Evolutionary conservation across 257 asterid genomes (phyloP).

Genomic region (Nicotiana knightiana): DNA sequence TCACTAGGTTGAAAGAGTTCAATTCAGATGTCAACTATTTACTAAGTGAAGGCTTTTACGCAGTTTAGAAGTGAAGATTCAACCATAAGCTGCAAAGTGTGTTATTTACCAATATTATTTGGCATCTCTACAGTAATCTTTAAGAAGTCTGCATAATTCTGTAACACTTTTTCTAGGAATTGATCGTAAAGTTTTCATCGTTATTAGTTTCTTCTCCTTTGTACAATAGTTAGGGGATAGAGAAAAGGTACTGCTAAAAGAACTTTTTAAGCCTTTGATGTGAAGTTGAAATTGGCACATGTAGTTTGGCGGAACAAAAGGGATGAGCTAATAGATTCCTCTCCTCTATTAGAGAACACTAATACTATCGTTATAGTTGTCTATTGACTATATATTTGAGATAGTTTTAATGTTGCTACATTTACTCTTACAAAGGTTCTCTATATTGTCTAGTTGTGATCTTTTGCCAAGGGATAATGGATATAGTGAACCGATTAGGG

Average conservation of each 20-base stretch:
- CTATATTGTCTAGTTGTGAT: no score
- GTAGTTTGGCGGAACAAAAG: slow-evolving; percentile 23
- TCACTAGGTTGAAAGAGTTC: not conserved
- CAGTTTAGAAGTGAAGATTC: no score
- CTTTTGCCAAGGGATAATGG: no score
- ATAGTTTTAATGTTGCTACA: no score
- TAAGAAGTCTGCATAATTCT: no score
- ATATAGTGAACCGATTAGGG: no score
- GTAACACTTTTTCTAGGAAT: not conserved
- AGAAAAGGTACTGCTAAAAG: not conserved
- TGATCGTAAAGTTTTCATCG: not conserved
- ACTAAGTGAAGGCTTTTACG: not conserved
- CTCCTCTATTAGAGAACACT: no score
- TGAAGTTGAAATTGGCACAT: slow-evolving; percentile 15
- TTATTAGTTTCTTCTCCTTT: not conserved
- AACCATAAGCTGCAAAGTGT: no score
- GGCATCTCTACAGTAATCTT: not conserved
- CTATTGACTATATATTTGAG: no score
- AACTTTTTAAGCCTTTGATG: not conserved
- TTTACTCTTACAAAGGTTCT: no score
- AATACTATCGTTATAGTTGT: no score
- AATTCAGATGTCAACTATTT: not conserved
- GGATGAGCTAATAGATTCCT: slow-evolving; percentile 20
- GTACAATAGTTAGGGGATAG: not conserved
- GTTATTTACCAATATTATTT: no score